Evolutionary conservation across 2,329 filamentous ascomycete species (phyloP), one percentile per base, ranked within the genome.

Genomic region (Truncatella angustata): DNA sequence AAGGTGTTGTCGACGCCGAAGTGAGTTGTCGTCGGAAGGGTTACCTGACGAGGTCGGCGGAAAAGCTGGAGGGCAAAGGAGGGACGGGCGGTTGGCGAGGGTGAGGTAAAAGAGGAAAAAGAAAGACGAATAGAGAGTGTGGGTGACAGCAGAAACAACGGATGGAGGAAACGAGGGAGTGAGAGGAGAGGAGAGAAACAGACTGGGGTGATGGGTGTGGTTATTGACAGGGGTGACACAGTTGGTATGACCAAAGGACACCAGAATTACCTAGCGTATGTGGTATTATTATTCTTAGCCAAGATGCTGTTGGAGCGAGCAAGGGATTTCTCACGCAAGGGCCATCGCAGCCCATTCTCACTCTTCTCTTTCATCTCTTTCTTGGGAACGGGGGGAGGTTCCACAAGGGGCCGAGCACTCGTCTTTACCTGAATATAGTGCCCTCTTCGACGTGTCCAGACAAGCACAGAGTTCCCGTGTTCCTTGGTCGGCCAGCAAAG

Each of bases 11-110:
- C 56, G 60, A 56, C 63, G 60, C 61, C 61, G 58, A 58, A 52
- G 56, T 35, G 54, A 54, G 40, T 64, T 66, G 64, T 66, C 64
- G 61, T 67, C 63, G 60, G 60, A 63, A 61, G 58, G 61, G 57
- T 50, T 57, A 61, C 63, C 64, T 67, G 58, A 63, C 61, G 63
- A 61, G 57, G 61, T 64, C 64, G 62, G 63, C 64, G 57, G 62
- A 52, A 42, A 53, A 44, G 40, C 40, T 44, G 47, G 54, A 61
- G 56, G 56, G 56, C 59, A 62, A 58, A 61, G 55, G 62, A 63
- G 55, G 51, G 63, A 67, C 56, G 58, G 64, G 58, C 61, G 63
- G 64, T 63, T 57, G 56, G 47, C 39, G 47, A 53, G 42, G 60
- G 60, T 57, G 56, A 59, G 58, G 58, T 55, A 58, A 55, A 63